phyloP scores from a whole-genome alignment of 1,139 yeast species.

The Geotrichum siamense region DNA sequence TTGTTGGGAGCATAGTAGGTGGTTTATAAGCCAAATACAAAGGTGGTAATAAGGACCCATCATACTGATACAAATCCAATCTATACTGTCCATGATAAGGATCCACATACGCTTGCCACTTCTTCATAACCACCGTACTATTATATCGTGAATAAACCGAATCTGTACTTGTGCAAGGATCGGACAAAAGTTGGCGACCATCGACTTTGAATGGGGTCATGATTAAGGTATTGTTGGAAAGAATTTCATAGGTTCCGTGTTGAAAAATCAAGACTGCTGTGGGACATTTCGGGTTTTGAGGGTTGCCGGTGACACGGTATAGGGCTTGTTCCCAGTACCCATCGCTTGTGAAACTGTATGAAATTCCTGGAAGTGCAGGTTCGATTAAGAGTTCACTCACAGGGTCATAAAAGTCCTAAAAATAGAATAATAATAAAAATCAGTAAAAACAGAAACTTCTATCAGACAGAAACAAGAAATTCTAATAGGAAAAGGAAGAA shows the following conservation, averaged over 20 bases:
- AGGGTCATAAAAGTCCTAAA: conserved; percentile 79
- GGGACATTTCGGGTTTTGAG: conserved; percentile 73
- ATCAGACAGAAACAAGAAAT: conserved; percentile 1
- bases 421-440: neutral
- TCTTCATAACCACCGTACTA: conserved; percentile 55
- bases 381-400: conserved; percentile 88
- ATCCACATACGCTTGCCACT: conserved; percentile 56
- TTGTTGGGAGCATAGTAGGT: conserved; percentile 92
- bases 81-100: conserved; percentile 76
- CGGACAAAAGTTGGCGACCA: conserved; percentile 84
- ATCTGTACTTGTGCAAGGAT: conserved; percentile 54
- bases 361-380: conserved; percentile 91
- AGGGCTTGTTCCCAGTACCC: conserved; percentile 87
- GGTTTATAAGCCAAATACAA: conserved; percentile 87
- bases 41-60: conserved; percentile 81
- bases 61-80: conserved; percentile 68
- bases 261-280: conserved; percentile 75
- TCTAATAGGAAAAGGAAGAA: neutral
- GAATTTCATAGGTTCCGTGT: conserved; percentile 71
- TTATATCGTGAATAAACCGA: conserved; percentile 66
- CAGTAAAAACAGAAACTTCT: too few species aligned
- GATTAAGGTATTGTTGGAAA: conserved; percentile 57
- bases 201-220: conserved; percentile 76
- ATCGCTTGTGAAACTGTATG: conserved; percentile 86
- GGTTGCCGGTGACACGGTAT: conserved; percentile 67